phyloP scores from a whole-genome alignment of 1,284 basidiomycete genomes.

The Malassezia equina region DNA sequence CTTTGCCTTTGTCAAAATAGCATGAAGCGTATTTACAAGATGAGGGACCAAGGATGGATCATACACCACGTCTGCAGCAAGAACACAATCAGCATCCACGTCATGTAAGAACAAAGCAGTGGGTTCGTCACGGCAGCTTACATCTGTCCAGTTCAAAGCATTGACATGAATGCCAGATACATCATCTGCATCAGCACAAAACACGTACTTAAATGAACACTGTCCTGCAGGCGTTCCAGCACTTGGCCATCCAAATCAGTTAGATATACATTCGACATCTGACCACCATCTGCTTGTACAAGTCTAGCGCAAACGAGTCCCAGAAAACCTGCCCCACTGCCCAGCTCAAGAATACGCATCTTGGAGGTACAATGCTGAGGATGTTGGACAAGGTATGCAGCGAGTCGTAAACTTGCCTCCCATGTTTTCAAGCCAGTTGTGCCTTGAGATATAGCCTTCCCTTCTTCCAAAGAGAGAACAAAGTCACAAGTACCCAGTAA shows the following conservation, averaged over 20 bases:
- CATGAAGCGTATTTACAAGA: conserved; percentile 1
- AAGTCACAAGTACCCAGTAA: conserved; percentile 3
- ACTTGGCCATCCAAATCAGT: conserved; percentile 22
- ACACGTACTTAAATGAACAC: conserved; percentile 13
- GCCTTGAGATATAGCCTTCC: conserved; percentile 18
- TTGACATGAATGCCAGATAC: neutral
- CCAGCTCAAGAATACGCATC: conserved; percentile 20
- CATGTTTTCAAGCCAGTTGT: conserved; percentile 25
- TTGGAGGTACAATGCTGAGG: neutral
- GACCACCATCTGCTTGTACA: neutral
- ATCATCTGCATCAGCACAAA: neutral
- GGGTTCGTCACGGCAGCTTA: neutral
- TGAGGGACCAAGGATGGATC: conserved; percentile 15
- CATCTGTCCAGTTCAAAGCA: conserved; percentile 17
- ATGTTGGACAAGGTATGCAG: conserved; percentile 13
- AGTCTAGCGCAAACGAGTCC: conserved; percentile 17
- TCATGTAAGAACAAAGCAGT: neutral
- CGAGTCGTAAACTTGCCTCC: conserved; percentile 21
- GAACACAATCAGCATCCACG: conserved; percentile 5
- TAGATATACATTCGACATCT: neutral
- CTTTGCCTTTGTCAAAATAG: neutral
- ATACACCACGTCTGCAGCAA: conserved; percentile 24
- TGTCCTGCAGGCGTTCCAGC: conserved; percentile 12
- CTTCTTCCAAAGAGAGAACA: conserved; percentile 19
- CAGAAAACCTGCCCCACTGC: conserved; percentile 23